Conservation (phyloP, 2,329 filamentous ascomycete genomes). For the Phialemoniopsis sp. region DNA sequence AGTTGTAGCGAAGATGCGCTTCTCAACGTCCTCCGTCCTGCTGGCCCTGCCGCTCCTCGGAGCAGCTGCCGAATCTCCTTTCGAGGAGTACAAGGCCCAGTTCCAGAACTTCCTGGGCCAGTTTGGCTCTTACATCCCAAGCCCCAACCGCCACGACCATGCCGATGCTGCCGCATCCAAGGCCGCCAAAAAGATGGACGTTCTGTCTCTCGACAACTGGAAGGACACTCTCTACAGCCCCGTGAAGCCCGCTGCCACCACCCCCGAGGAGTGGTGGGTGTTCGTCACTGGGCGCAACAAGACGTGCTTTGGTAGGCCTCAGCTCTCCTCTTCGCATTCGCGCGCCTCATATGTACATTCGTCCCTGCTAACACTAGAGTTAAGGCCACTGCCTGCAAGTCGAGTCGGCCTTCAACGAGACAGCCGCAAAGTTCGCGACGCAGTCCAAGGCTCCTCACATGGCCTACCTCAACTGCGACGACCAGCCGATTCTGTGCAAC, state of each 20-base stretch:
- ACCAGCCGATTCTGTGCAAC: slow-evolving; percentile 72
- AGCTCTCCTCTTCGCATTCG: slow-evolving; percentile 1
- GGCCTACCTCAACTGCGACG: slow-evolving; percentile 69
- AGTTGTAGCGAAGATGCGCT: slow-evolving; percentile 44
- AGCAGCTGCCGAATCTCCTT: slow-evolving; percentile 44
- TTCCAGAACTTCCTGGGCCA: slow-evolving; percentile 62
- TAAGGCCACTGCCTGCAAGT: slow-evolving; percentile 60
- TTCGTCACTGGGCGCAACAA: slow-evolving; percentile 72
- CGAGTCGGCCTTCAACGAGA: slow-evolving; percentile 64
- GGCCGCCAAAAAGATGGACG: slow-evolving; percentile 45
- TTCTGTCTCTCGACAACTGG: slow-evolving; percentile 68
- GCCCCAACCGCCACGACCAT: slow-evolving; percentile 33
- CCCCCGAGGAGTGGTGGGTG: slow-evolving; percentile 73
- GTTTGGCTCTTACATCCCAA: slow-evolving; percentile 46
- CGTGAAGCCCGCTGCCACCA: slow-evolving; percentile 53
- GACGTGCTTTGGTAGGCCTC: slow-evolving; percentile 63
- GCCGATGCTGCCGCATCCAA: slow-evolving; percentile 43
- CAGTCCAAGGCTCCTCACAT: slow-evolving; percentile 62
- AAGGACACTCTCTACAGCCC: slow-evolving; percentile 61
- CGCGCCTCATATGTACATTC: slow-evolving; percentile 1
- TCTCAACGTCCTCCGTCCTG: slow-evolving; percentile 44
- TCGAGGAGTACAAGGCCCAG: slow-evolving; percentile 57
- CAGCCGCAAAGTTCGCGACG: slow-evolving; percentile 58
- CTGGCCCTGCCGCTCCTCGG: slow-evolving; percentile 54
- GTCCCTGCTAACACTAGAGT: slow-evolving; percentile 9